Conservation (phyloP, 345 rosid species). For the Zanthoxylum bungeanum region DNA sequence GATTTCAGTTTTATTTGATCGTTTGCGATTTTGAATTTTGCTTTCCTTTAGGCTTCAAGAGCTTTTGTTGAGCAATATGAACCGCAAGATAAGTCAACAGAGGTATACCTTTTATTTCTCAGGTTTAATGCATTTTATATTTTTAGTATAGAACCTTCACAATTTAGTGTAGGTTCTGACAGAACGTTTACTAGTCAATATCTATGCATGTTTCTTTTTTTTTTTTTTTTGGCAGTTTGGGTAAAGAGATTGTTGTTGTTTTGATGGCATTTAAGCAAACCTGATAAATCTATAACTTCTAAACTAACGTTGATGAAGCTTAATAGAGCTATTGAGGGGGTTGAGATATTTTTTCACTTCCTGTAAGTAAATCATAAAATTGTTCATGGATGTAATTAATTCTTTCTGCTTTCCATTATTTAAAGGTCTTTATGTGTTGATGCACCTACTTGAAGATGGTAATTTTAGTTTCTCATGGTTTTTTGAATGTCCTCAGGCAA, state of each 20-base stretch:
- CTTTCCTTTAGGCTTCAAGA: constrained; percentile 48
- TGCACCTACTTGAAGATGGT: too few relatives aligned
- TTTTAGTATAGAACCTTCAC: neutral
- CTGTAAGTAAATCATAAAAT: too few relatives aligned
- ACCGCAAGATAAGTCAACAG: constrained; percentile 46
- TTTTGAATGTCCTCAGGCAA: neutral
- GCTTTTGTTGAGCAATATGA: constrained; percentile 40
- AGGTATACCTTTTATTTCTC: constrained; percentile 38
- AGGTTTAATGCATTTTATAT: neutral
- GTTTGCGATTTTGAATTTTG: constrained; percentile 16
- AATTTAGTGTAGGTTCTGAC: neutral
- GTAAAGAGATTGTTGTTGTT: too few relatives aligned
- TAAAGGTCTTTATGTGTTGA: neutral
- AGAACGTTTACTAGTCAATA: neutral
- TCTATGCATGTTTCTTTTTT: too few relatives aligned
- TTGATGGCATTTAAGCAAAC: too few relatives aligned
- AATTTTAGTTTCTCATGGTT: too few relatives aligned
- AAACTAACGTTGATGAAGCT: too few relatives aligned
- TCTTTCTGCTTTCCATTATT: neutral
- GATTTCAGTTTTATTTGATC: neutral
- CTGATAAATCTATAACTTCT: too few relatives aligned
- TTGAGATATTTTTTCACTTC: too few relatives aligned
- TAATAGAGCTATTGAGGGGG: too few relatives aligned
- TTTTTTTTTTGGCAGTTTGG: too few relatives aligned
- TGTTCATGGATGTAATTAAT: too few relatives aligned